A percentile compares a stretch with the other conserved stretches of the same genome.
Evolutionary conservation across 2,329 filamentous ascomycete genomes (phyloP).

Genomic region (Exophiala xenobiotica): DNA sequence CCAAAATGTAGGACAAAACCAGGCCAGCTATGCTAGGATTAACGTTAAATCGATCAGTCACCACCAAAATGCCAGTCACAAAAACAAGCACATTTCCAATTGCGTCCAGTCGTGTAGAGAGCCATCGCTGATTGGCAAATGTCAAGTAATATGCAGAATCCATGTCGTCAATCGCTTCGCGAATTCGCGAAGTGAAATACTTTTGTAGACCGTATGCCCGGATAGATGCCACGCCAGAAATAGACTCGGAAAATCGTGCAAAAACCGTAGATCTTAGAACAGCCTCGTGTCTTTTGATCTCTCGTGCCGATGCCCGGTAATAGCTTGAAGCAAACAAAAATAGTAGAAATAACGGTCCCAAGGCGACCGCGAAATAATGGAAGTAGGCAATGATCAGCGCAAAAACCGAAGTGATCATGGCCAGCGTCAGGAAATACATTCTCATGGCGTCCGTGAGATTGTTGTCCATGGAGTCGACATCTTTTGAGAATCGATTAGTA

Average conservation of each 20-base stretch:
- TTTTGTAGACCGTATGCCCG: conserved; percentile 81
- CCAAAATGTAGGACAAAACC: conserved; percentile 88
- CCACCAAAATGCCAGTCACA: conserved; percentile 82
- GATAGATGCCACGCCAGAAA: conserved; percentile 80
- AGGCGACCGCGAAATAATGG: conserved; percentile 75
- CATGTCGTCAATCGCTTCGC: conserved; percentile 81
- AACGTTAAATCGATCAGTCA: conserved; percentile 84
- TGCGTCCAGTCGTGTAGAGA: conserved; percentile 78
- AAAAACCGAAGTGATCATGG: conserved; percentile 80
- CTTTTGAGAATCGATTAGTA: conserved; percentile 92
- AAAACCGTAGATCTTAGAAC: conserved; percentile 85
- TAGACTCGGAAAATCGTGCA: conserved; percentile 84
- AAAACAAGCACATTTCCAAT: conserved; percentile 86
- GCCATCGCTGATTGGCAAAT: conserved; percentile 93
- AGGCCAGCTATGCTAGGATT: conserved; percentile 81
- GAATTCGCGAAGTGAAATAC: conserved; percentile 70
- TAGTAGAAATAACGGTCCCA: conserved; percentile 68
- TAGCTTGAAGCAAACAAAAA: conserved; percentile 83
- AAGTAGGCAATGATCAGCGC: conserved; percentile 92
- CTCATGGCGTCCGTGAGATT: conserved; percentile 83
- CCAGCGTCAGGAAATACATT: conserved; percentile 86
- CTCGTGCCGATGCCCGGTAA: conserved; percentile 85
- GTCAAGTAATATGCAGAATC: conserved; percentile 92
- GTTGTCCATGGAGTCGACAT: conserved; percentile 97
- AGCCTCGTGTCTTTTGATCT: conserved; percentile 91